Evolutionary conservation across 768 basidiomycete genomes (phyloP), one percentile per base, ranked within the genome.

Genomic region (Leccinum uliginosum): DNA sequence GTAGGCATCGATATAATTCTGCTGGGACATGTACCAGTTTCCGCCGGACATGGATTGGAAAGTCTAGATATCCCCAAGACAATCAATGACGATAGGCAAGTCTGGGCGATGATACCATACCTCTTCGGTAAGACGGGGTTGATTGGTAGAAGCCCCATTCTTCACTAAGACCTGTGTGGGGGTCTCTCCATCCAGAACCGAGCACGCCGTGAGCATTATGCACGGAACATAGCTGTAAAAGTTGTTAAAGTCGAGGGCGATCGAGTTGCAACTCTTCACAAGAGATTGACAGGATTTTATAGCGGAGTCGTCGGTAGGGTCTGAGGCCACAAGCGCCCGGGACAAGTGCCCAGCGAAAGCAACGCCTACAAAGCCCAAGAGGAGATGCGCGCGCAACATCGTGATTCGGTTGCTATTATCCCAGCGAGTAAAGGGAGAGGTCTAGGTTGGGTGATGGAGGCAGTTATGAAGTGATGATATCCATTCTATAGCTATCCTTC

Each of bases 1-100:
- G 52, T 67, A 66, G 1, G 58, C 46, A 54, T 66, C 64, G 9
- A 66, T 57, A 49, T 66, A 68, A 29, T 63, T 61, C 23, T 65
- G 61, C 44, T 68, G 58, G 4, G 53, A 53, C 64, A 67, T 67
- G 45, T 55, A 58, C 3, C 48, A 2, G 15, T 64, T 64, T n/a
- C 62, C 65, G 14, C 47, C 49, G n/a, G 65, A 61, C 53, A 67
- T 60, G 24, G 59, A 54, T 7, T 55, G 35, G 29, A 65, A 65
- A 12, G 53, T 54, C 64, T 67, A n/a, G 27, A 54, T 1, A 48
- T 52, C 9, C 2, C 21, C n/a, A 14, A 27, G 14, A 30, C 23
- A 27, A 40, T 44, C 5, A 50, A 7, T 24, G 29, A 26, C 12
- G 12, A 45, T 38, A 46, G 6, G 24, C 1, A 26, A 14, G 29